Percentiles rank a stretch among this genome's conserved stretches.
These are phyloP conservation scores for Neocucurbitaria cava DNA, from an alignment of 2,329 filamentous ascomycete genomes.

Conservation along the genomic window DNA sequence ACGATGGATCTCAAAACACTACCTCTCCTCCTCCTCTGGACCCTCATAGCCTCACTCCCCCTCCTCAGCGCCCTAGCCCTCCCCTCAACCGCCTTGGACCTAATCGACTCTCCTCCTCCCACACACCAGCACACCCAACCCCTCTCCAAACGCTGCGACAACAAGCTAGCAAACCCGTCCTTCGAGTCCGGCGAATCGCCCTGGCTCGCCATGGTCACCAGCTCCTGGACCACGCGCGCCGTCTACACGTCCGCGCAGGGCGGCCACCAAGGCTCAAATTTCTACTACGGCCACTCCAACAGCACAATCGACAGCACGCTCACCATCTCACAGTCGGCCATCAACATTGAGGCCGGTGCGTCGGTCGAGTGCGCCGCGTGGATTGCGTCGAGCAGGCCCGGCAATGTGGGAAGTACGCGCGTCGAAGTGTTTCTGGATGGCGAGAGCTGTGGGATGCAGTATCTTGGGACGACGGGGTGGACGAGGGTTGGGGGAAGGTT, in stretches of 20 bases:
- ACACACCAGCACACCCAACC: background rate
- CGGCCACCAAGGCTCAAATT: constrained; percentile 8
- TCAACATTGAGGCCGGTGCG: constrained; percentile 2
- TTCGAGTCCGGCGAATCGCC: constrained; percentile 20
- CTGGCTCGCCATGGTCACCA: constrained; percentile 24
- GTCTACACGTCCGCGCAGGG: constrained; percentile 5
- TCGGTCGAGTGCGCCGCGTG: constrained; percentile 19
- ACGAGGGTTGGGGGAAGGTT: constrained; percentile 13
- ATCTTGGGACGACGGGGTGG: constrained; percentile 12
- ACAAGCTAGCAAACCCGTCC: constrained; percentile 24
- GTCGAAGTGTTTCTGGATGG: constrained; percentile 26
- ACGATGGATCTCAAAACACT: constrained; percentile 1
- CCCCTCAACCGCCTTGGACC: background rate
- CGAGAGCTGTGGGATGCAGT: constrained; percentile 15
- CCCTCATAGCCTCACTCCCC: background rate
- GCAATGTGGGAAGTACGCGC: constrained; percentile 11
- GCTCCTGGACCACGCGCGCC: constrained; percentile 20
- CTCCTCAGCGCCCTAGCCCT: constrained; percentile 4
- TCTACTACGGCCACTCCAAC: constrained; percentile 18
- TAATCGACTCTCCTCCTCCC: background rate
- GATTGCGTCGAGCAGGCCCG: constrained; percentile 10
- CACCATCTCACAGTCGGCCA: constrained; percentile 19
- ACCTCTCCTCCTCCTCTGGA: constrained; percentile 2
- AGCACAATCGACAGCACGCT: constrained; percentile 15
- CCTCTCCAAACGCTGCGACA: constrained; percentile 12